A percentile compares a stretch with the other conserved stretches of the same genome.
These are phyloP conservation scores for Xylaria sp. DNA, from an alignment of 2,329 filamentous ascomycete species.

Conservation along the genomic window DNA sequence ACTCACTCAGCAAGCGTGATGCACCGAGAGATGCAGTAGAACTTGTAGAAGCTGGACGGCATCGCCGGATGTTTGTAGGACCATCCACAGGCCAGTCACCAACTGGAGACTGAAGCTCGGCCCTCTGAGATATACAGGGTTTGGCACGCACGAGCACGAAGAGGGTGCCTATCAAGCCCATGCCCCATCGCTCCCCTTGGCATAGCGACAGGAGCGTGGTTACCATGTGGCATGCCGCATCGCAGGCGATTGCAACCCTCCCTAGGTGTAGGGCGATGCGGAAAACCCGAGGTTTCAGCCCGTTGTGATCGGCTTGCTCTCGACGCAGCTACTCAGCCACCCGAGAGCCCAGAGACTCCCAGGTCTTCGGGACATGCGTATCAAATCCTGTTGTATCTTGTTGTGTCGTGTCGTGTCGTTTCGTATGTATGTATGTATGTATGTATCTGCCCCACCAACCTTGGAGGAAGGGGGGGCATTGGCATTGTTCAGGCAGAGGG, in stretches of 20 bases:
- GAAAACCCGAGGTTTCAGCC: constrained; percentile 1
- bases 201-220: neutral
- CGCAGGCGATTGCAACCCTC: constrained; percentile 12
- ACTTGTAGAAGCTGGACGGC: neutral
- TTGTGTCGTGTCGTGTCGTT: neutral
- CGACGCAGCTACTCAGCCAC: neutral
- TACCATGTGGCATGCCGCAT: constrained; percentile 15
- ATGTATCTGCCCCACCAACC: neutral
- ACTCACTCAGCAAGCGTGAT: neutral
- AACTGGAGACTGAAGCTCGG: neutral
- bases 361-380: neutral
- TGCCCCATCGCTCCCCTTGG: neutral
- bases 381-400: no score
- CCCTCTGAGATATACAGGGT: neutral
- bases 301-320: neutral
- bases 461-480: neutral
- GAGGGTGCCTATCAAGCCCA: neutral
- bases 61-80: constrained; percentile 1
- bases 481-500: neutral
- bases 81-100: neutral
- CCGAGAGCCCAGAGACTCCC: neutral
- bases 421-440: no score
- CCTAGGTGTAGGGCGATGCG: neutral
- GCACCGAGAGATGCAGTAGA: constrained; percentile 9
- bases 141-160: neutral